A percentile compares a stretch with the other conserved stretches of the same genome.
These are phyloP conservation scores for Oidiodendron maius DNA, from an alignment of 495 filamentous ascomycete species.

Conservation along the genomic window DNA sequence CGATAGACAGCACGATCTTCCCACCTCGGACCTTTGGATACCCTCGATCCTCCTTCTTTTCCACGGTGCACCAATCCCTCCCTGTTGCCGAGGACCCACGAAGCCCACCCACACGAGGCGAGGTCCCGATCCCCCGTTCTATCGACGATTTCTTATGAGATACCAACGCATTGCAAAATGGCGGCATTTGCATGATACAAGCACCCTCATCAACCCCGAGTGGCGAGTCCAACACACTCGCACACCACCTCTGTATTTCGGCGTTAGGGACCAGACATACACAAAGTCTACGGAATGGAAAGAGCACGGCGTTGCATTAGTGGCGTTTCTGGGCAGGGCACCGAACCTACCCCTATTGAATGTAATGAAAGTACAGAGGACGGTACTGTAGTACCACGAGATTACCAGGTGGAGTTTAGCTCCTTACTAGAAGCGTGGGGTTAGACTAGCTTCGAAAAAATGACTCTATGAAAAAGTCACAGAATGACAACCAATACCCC, in stretches of 20 bases:
- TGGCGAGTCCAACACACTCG: too few species aligned
- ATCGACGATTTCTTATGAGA: constrained; percentile 47
- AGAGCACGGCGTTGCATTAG: constrained; percentile 17
- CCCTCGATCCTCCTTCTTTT: constrained; percentile 40
- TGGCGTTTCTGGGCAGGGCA: constrained; percentile 15
- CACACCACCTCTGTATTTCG: too few species aligned
- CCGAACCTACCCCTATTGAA: constrained; percentile 12
- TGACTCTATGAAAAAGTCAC: too few species aligned
- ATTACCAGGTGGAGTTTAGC: too few species aligned
- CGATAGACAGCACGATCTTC: constrained; percentile 24
- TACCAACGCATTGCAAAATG: too few species aligned
- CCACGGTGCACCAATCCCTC: constrained; percentile 21
- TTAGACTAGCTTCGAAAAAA: too few species aligned
- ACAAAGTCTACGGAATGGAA: background rate
- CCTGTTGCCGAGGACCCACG: constrained; percentile 46
- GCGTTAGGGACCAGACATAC: constrained; percentile 12
- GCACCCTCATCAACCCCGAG: too few species aligned
- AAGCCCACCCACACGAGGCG: constrained; percentile 57
- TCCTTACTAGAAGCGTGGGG: too few species aligned
- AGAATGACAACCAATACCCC: too few species aligned
- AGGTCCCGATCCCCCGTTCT: constrained; percentile 59
- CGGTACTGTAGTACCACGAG: too few species aligned
- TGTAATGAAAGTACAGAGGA: constrained; percentile 13
- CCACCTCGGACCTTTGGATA: constrained; percentile 44
- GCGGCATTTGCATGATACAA: too few species aligned